Percentiles rank a stretch among this genome's conserved stretches.
Evolutionary conservation across 2,329 filamentous ascomycete genomes (phyloP).

Genomic region (Botrytis aclada): DNA sequence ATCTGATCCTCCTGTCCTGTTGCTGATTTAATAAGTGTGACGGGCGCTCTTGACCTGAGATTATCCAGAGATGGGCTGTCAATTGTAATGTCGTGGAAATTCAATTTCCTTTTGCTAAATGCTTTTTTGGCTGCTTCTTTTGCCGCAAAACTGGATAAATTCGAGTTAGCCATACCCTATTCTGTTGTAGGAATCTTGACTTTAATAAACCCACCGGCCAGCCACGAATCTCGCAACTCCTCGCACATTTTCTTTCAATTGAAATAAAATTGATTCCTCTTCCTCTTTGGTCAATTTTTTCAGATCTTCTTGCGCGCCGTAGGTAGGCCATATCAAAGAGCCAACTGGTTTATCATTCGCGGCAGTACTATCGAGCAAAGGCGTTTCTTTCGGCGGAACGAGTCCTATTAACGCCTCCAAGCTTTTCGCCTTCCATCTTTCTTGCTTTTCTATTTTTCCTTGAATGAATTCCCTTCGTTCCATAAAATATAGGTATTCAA

Average conservation of each 20-base stretch:
- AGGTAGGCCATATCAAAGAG: not conserved
- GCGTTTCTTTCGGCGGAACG: not conserved
- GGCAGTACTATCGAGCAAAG: not conserved
- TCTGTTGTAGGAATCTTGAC: not conserved
- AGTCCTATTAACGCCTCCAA: constrained; percentile 10
- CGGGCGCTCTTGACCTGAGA: constrained; percentile 24
- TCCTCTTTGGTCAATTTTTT: constrained; percentile 8
- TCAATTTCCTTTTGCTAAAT: constrained; percentile 55
- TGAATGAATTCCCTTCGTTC: constrained; percentile 3
- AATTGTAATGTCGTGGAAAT: constrained; percentile 58
- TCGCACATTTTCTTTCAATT: constrained; percentile 7
- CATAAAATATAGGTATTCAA: not conserved
- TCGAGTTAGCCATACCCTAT: not conserved
- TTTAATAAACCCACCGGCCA: constrained; percentile 26
- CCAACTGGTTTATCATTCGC: not conserved
- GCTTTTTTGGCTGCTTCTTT: constrained; percentile 77
- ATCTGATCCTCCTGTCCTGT: constrained; percentile 43
- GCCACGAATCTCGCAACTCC: constrained; percentile 28
- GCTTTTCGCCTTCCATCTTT: not conserved
- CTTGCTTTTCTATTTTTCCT: constrained; percentile 1
- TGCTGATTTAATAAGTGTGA: constrained; percentile 29
- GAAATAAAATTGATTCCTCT: constrained; percentile 1
- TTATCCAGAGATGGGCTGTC: not conserved
- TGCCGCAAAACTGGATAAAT: constrained; percentile 48
- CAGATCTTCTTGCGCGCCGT: not conserved